Conservation (phyloP, 1,284 basidiomycete species). For the Earliella scabrosa region DNA sequence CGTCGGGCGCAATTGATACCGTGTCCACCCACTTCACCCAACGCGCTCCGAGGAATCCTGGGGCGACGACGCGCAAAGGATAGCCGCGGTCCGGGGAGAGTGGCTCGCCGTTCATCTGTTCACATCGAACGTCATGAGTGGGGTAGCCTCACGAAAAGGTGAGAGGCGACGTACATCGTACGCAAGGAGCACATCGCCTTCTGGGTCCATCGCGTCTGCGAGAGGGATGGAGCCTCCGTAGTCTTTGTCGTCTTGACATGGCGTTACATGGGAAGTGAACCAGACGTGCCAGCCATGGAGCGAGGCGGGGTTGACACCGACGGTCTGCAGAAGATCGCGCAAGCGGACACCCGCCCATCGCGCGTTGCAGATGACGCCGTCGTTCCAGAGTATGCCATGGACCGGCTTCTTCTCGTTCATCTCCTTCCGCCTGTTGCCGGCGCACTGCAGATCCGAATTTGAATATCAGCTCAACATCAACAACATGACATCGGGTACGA, state of each 20-base stretch:
- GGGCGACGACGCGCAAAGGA: constrained; percentile 71
- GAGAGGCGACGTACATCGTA: too few relatives aligned
- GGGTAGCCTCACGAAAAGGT: constrained; percentile 42
- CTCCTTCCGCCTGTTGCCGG: constrained; percentile 68
- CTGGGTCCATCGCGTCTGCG: constrained; percentile 48
- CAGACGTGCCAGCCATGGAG: constrained; percentile 50
- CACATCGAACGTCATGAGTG: not conserved
- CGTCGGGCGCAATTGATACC: constrained; percentile 53
- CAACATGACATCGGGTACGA: not conserved
- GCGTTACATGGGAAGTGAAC: constrained; percentile 64
- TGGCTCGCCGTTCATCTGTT: constrained; percentile 68
- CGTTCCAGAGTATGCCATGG: constrained; percentile 57
- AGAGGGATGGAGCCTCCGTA: constrained; percentile 67
- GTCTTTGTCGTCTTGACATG: constrained; percentile 62
- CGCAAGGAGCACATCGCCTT: constrained; percentile 61
- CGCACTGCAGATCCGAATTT: constrained; percentile 48
- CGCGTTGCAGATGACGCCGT: constrained; percentile 66
- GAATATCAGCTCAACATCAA: too few relatives aligned
- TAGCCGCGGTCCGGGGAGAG: constrained; percentile 69
- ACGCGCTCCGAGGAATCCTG: constrained; percentile 72
- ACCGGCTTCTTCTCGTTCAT: constrained; percentile 60
- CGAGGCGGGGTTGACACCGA: constrained; percentile 39
- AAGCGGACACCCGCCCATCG: constrained; percentile 62
- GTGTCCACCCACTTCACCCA: constrained; percentile 82
- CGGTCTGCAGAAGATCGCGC: constrained; percentile 53